These are phyloP conservation scores for Neurospora sp. DNA, from an alignment of 495 filamentous ascomycete species.

Conservation along the genomic window DNA sequence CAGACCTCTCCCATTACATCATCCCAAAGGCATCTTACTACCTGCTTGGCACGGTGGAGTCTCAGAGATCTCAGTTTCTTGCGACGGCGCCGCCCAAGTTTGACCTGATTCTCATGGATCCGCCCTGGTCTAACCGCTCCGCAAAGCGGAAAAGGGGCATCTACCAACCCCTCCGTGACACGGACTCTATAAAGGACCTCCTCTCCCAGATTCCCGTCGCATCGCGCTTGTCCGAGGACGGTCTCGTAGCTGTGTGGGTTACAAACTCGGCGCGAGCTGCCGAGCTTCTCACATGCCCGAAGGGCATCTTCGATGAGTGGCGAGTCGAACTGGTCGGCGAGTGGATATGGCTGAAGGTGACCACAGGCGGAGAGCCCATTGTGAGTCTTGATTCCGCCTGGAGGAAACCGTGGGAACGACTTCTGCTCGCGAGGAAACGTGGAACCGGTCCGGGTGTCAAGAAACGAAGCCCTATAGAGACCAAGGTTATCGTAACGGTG, in stretches of 20 bases:
- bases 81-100: conserved; percentile 37
- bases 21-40: conserved; percentile 25
- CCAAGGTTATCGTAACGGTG: conserved; percentile 58
- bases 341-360: conserved; percentile 90
- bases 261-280: conserved; percentile 64
- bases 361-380: conserved; percentile 58
- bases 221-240: conserved; percentile 42
- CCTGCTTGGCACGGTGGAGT: conserved; percentile 33
- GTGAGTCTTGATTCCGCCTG: conserved; percentile 56
- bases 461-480: not conserved
- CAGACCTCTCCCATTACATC: conserved; percentile 1
- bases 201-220: conserved; percentile 45
- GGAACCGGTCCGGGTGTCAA: conserved; percentile 16
- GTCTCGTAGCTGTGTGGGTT: conserved; percentile 72
- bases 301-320: conserved; percentile 48
- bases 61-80: conserved; percentile 21
- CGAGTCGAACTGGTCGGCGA: conserved; percentile 61
- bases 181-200: conserved; percentile 29
- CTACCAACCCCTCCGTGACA: conserved; percentile 48
- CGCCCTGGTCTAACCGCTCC: conserved; percentile 91
- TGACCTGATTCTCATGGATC: conserved; percentile 77
- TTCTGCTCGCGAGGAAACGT: conserved; percentile 55
- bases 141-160: conserved; percentile 52
- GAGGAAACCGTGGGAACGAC: conserved; percentile 79
- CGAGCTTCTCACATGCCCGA: conserved; percentile 42